Conservation (phyloP, 169 alveolate genomes). For the Sarcocystis neurona region DNA sequence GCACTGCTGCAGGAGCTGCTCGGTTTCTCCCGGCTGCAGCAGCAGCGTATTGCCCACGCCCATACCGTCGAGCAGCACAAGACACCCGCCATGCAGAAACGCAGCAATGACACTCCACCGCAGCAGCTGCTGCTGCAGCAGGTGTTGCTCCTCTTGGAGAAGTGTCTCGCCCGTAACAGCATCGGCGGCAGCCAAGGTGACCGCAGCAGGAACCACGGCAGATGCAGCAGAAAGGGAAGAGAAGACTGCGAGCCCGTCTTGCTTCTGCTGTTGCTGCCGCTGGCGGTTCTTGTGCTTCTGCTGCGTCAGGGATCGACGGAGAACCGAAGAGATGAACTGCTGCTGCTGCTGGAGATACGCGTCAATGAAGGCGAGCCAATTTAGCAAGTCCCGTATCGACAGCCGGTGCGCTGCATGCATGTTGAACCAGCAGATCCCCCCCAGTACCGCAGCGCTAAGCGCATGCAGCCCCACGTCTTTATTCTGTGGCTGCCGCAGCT, state of each 20-base stretch:
- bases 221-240: no score
- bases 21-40: neutral
- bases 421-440: constrained; percentile 68
- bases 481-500: constrained; percentile 31
- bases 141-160: neutral
- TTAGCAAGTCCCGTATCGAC: constrained; percentile 71
- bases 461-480: neutral
- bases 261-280: neutral
- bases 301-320: no score
- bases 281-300: no score
- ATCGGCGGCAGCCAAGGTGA: no score
- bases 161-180: neutral
- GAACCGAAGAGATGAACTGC: neutral
- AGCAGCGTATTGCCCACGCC: constrained; percentile 58
- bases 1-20: neutral
- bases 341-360: constrained; percentile 32
- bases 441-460: constrained; percentile 33
- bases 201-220: neutral
- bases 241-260: neutral
- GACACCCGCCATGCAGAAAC: constrained; percentile 62
- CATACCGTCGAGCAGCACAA: constrained; percentile 61
- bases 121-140: constrained; percentile 39
- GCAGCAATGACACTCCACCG: constrained; percentile 23
- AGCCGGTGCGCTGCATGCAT: constrained; percentile 70
- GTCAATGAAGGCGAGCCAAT: constrained; percentile 64